A percentile compares a stretch with the other conserved stretches of the same genome.
phyloP scores from a whole-genome alignment of 2,329 filamentous ascomycete species.

The Clonostachys rosea region DNA sequence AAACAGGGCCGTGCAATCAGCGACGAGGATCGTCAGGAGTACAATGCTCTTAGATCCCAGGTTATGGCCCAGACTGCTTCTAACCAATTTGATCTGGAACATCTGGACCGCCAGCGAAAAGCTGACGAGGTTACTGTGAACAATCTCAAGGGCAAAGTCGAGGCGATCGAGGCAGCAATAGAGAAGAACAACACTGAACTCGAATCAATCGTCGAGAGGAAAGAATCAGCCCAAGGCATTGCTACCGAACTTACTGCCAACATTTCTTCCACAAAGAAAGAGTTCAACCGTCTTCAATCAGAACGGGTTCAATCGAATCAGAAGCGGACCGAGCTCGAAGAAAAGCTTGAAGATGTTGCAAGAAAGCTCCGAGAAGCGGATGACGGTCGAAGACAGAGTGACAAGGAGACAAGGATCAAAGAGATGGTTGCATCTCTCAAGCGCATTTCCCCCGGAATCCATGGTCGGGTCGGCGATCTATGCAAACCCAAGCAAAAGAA shows the following conservation, averaged over 20 bases:
- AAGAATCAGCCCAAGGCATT: constrained; percentile 53
- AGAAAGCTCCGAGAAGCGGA: constrained; percentile 81
- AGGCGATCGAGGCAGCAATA: constrained; percentile 68
- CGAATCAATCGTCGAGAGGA: constrained; percentile 63
- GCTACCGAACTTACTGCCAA: constrained; percentile 68
- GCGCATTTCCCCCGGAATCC: constrained; percentile 86
- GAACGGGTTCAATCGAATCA: constrained; percentile 78
- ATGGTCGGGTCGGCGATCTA: constrained; percentile 83
- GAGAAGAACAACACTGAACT: constrained; percentile 72
- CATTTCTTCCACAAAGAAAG: constrained; percentile 86
- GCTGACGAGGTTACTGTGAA: constrained; percentile 89
- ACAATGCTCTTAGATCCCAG: constrained; percentile 78
- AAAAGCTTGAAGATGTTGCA: constrained; percentile 80
- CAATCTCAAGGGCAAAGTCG: constrained; percentile 83
- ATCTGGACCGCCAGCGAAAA: constrained; percentile 82
- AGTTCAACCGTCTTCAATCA: constrained; percentile 80
- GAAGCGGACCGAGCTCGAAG: constrained; percentile 81
- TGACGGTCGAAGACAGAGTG: constrained; percentile 78
- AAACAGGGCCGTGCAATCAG: constrained; percentile 84
- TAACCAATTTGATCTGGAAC: constrained; percentile 79
- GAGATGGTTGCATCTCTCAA: constrained; percentile 85
- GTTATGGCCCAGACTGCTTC: constrained; percentile 78
- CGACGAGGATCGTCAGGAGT: constrained; percentile 83
- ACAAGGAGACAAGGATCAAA: constrained; percentile 73
- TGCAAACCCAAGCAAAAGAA: constrained; percentile 98